A percentile compares a stretch with the other conserved stretches of the same genome.
phyloP scores from a whole-genome alignment of 1,139 yeast genomes.

The Scheffersomyces segobiensis region DNA sequence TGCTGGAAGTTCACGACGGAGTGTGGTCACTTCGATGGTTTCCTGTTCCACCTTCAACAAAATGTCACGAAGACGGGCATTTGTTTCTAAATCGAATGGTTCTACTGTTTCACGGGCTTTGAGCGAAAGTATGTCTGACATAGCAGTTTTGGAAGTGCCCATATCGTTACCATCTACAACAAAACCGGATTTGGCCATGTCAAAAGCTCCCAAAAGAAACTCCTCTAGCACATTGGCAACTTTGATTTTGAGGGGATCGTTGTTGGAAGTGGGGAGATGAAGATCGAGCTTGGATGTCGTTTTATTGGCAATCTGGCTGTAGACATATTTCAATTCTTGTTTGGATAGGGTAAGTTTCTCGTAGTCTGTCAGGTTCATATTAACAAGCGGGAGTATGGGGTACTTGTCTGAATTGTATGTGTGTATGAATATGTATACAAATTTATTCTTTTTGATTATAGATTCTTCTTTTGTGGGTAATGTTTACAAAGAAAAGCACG shows the following conservation, averaged over 20 bases:
- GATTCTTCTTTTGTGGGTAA: neutral
- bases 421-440: neutral
- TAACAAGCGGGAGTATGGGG: neutral
- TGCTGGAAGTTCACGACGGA: conserved; percentile 55
- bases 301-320: conserved; percentile 38
- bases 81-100: conserved; percentile 62
- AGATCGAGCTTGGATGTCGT: conserved; percentile 45
- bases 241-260: conserved; percentile 47
- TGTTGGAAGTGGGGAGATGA: conserved; percentile 47
- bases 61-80: conserved; percentile 51
- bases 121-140: conserved; percentile 28
- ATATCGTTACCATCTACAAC: conserved; percentile 49
- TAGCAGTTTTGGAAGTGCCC: conserved; percentile 11
- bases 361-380: conserved; percentile 2
- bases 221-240: conserved; percentile 46
- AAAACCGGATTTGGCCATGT: conserved; percentile 50
- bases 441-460: neutral
- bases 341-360: conserved; percentile 47
- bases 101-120: conserved; percentile 45
- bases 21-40: conserved; percentile 51
- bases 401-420: neutral
- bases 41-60: conserved; percentile 59
- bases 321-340: conserved; percentile 53
- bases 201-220: conserved; percentile 50
- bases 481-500: neutral